Base-by-base conservation (phyloP, 2,329 filamentous ascomycete species). In the Plectosphaerella plurivora region DNA sequence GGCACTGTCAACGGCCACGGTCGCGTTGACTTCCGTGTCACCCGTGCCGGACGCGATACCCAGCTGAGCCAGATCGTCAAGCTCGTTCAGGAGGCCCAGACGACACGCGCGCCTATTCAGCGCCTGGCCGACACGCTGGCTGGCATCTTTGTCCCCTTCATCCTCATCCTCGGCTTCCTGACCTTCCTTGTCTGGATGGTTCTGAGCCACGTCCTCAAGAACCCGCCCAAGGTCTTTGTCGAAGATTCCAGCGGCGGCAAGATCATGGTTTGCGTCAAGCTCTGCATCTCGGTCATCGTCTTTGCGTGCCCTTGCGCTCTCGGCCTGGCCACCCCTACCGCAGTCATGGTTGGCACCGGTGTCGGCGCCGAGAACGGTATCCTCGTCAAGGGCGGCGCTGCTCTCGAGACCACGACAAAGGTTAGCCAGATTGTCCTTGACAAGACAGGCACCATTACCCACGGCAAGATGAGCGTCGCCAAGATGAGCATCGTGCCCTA, bases 341-440 rank as follows among this genome's bases (percentile, higher is more conserved):
- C 94, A 3, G 92, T 99, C 66, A 97, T 99, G 94, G 94, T 99
- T 28, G 94, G 94, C 44, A 97, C 94, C n/a, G 94, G 94, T 54
- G 86, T 97, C 33, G 94, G 94, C 49, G 94, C 94, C 3, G 89
- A 97, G 69, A 88, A 96, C 61, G 94, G 94, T 22, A 99, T 99
- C 60, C 77, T 99, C n/a, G 91, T 97, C 68, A 99, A 99, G 72
- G 93, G 94, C 51, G 94, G 94, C 52, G 92, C 90, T 41, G 91
- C 92, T 28, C 76, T 99, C 4, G 93, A 99, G 73, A 91, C 84
- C 5, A 89, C 91, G 0, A 97, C 91, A 9, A 93, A 91, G 68
- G 82, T 97, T 59, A 95, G 87, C 2, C 88, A 96, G 60, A 82
- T 97, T 18, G 88, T 97, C 15, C 82, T 97, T 20, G 93, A 97